Base-by-base conservation (phyloP, 371 early-diverging fungal genomes). In the Blastocladiella emersonii region DNA sequence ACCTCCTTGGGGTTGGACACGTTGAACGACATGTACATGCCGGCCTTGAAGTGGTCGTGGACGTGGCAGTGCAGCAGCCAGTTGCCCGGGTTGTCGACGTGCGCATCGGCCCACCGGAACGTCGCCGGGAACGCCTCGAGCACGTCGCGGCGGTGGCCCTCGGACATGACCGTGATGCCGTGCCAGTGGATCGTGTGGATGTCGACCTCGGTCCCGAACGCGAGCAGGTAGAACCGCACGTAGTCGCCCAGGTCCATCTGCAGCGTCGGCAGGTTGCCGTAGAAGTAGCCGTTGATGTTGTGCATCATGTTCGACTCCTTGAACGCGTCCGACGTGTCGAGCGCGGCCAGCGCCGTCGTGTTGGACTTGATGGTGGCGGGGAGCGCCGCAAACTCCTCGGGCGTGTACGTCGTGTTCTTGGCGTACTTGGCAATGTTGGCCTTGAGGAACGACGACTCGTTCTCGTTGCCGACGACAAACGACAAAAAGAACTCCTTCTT, bases 391-490 rank as follows among this genome's bases (percentile, higher is more conserved):
- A 37, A 13, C 39, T 37, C 39, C 7, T 5, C 39, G 39, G 13
- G 7, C 39, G 39, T 37, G 7, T 13, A 13, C 15, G 55, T 53
- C 34, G 55, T 7, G 51, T 61, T 23, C 6, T 41, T 10, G 10
- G 41, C 48, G 37, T 61, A 61, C 51, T 12, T 17, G 25, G 49
- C 60, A 17, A 64, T 34, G 61, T 64, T 64, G 43, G 71, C 67
- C 0, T 57, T 23, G 15, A 74, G 63, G 59, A 74, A 77, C 6
- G 66, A 67, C 15, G 80, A 80, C 45, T 64, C 17, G 30, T 61
- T 64, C 70, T 80, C 80, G 62, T 80, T 75, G 6, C 73, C 71
- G 13, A 67, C 74, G 39, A 37, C 13, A 13, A 37, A 37, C 13
- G 39, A 5, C 39, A 37, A 13, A 5, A 37, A 5, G 13, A 37